phyloP scores from a whole-genome alignment of 345 rosid species.

The Gossypium herbaceum region DNA sequence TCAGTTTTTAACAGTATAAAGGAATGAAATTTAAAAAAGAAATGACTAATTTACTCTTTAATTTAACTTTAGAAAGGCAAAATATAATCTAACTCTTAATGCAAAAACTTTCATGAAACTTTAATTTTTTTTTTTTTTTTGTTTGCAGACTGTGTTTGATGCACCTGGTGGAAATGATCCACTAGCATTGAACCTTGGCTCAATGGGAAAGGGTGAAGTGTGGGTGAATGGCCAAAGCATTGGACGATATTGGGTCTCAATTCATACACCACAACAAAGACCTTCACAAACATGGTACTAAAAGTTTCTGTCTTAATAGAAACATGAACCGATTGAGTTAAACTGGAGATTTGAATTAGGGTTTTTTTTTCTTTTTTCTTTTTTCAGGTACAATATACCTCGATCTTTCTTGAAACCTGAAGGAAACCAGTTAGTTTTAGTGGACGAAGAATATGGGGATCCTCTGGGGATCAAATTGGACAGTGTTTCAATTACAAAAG shows the following conservation, averaged over 20 bases:
- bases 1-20: too few relatives aligned
- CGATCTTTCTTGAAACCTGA: constrained; percentile 39
- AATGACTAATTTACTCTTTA: too few relatives aligned
- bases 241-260: constrained; percentile 62
- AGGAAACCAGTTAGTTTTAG: constrained; percentile 42
- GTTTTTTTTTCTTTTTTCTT: background rate
- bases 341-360: background rate
- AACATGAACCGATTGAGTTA: background rate
- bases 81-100: too few relatives aligned
- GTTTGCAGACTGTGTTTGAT: constrained; percentile 40
- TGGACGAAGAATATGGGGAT: constrained; percentile 54
- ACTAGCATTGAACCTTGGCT: constrained; percentile 43
- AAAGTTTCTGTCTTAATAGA: too few relatives aligned
- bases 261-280: constrained; percentile 32
- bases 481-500: constrained; percentile 26
- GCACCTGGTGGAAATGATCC: constrained; percentile 49
- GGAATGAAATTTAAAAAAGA: background rate
- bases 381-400: constrained; percentile 39
- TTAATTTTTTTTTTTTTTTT: background rate
- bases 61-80: too few relatives aligned
- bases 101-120: too few relatives aligned
- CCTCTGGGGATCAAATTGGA: constrained; percentile 42
- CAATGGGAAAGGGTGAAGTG: constrained; percentile 71
- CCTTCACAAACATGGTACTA: constrained; percentile 58
- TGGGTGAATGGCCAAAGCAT: constrained; percentile 66